phyloP scores from a whole-genome alignment of 352 stramenopile genomes.

The Pythium biforme region DNA sequence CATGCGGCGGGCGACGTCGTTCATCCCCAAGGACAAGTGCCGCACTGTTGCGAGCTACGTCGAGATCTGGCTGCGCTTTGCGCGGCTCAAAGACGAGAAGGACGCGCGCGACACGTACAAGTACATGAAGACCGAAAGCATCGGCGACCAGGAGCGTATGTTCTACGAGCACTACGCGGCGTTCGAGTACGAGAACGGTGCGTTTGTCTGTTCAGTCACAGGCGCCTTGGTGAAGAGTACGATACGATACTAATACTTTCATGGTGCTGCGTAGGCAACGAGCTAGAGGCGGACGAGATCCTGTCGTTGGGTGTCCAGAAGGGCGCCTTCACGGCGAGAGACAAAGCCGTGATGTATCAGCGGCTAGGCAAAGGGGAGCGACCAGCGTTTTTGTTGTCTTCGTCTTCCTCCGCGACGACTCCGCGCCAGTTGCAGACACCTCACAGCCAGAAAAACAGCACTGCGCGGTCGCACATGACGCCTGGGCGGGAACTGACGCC shows the following conservation, averaged over 20 bases:
- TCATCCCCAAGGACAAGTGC: conserved; percentile 34
- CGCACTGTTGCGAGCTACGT: conserved; percentile 40
- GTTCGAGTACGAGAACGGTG: conserved; percentile 51
- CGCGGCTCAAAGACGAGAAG: conserved; percentile 48
- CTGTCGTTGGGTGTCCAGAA: conserved; percentile 49
- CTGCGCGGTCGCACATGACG: conserved; percentile 5
- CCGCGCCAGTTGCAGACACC: conserved; percentile 27
- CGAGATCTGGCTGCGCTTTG: conserved; percentile 63
- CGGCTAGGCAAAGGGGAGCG: conserved; percentile 31
- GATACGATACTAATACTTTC: neutral
- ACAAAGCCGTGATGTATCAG: conserved; percentile 45
- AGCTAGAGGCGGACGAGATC: conserved; percentile 52
- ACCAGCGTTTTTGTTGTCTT: neutral
- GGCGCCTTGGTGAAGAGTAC: too few relatives aligned
- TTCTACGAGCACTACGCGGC: conserved; percentile 68
- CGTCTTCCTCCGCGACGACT: neutral
- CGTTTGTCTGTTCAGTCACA: neutral
- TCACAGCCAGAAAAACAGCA: conserved; percentile 24
- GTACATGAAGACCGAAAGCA: conserved; percentile 54
- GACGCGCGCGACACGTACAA: conserved; percentile 51
- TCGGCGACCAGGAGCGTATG: conserved; percentile 44
- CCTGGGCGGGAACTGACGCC: conserved; percentile 3
- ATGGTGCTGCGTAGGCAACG: conserved; percentile 32
- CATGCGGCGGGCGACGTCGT: conserved; percentile 40
- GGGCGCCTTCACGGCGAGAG: conserved; percentile 31